These are phyloP conservation scores for Colletotrichum camelliae DNA, from an alignment of 2,329 filamentous ascomycete species.

Conservation along the genomic window DNA sequence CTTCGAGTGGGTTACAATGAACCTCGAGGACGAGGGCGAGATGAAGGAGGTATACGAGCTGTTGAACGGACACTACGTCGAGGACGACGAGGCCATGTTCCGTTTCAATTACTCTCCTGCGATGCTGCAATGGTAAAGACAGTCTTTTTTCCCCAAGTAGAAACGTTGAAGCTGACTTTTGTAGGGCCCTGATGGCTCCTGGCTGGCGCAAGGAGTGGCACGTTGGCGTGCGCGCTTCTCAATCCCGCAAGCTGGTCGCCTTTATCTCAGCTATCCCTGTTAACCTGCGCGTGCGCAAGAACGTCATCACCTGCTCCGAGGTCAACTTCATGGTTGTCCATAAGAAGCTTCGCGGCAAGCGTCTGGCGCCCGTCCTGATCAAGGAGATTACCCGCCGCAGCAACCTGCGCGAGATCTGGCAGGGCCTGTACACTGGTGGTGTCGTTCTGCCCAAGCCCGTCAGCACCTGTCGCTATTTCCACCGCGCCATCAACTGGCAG, in stretches of 20 bases:
- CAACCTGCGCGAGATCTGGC: conserved; percentile 86
- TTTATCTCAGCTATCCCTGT: conserved; percentile 96
- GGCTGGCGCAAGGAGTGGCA: conserved; percentile 97
- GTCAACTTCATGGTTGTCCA: conserved; percentile 99
- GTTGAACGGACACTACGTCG: conserved; percentile 92
- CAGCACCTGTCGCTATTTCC: conserved; percentile 93
- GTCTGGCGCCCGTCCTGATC: conserved; percentile 91
- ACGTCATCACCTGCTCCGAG: conserved; percentile 79
- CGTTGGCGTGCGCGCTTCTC: conserved; percentile 84
- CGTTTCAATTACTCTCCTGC: conserved; percentile 93
- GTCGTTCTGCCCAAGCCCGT: conserved; percentile 90
- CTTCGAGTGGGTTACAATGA: conserved; percentile 94
- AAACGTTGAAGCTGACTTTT: not conserved
- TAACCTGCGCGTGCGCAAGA: conserved; percentile 78
- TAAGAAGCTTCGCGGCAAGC: conserved; percentile 95
- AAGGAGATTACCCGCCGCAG: conserved; percentile 96
- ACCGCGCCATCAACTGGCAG: conserved; percentile 92
- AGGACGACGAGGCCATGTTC: conserved; percentile 97
- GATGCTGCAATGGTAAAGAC: conserved; percentile 81
- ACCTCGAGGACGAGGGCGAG: conserved; percentile 78
- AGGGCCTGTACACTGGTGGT: conserved; percentile 95
- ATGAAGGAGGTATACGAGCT: conserved; percentile 92
- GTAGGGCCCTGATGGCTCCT: conserved; percentile 89
- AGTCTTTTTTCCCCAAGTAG: not conserved
- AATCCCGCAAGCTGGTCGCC: conserved; percentile 87